Conservation (phyloP, 371 early-diverging fungal genomes). For the Conidiobolus incongruus region DNA sequence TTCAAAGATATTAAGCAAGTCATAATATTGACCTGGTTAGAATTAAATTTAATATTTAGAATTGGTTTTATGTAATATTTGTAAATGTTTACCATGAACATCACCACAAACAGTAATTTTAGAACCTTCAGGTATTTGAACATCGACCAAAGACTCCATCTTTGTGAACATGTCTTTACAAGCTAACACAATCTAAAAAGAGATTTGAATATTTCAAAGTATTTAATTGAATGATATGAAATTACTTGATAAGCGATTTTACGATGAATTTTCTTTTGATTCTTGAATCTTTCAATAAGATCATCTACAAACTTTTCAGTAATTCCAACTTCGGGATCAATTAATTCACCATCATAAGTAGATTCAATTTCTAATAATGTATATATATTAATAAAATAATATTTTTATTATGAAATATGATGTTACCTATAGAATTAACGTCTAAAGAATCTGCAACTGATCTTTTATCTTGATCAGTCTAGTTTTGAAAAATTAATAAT, state of each 20-base stretch:
- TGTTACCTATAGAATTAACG: conserved; percentile 18
- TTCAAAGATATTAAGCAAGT: conserved; percentile 82
- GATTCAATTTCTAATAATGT: conserved; percentile 33
- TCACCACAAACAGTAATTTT: conserved; percentile 93
- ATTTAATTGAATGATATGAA: not conserved
- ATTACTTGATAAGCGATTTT: conserved; percentile 60
- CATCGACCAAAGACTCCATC: conserved; percentile 60
- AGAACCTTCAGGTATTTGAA: conserved; percentile 43
- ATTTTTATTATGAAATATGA: conserved; percentile 5
- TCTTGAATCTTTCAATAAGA: conserved; percentile 54
- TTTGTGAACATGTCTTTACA: conserved; percentile 41
- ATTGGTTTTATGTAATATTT: not conserved
- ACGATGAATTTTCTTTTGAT: conserved; percentile 74
- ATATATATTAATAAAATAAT: conserved; percentile 6
- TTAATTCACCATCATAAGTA: conserved; percentile 33
- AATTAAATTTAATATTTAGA: not conserved
- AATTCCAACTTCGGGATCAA: conserved; percentile 27
- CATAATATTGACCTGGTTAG: conserved; percentile 76
- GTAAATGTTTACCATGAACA: conserved; percentile 50
- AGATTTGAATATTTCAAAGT: not conserved
- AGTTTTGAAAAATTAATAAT: not conserved
- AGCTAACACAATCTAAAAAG: conserved; percentile 40
- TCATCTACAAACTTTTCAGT: conserved; percentile 51
- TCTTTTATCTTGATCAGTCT: conserved; percentile 17
- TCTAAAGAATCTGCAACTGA: conserved; percentile 23